A percentile compares a stretch with the other conserved stretches of the same genome.
These are phyloP conservation scores for Melaleuca quinquenervia DNA, from an alignment of 345 rosid genomes.

Conservation along the genomic window DNA sequence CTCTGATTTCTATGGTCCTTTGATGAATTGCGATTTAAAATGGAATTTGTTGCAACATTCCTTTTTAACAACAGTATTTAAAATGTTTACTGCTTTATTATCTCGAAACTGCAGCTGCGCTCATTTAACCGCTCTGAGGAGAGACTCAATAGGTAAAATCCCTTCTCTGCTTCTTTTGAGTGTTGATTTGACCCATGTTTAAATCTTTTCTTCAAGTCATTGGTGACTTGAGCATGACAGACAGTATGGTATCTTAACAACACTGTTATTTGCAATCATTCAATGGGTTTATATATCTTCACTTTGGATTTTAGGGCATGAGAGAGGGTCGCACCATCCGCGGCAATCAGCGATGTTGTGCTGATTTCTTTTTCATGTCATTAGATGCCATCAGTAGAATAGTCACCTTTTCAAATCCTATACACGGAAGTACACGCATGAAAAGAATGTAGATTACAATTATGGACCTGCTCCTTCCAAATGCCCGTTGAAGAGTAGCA, in stretches of 20 bases:
- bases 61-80: neutral
- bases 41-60: neutral
- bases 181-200: neutral
- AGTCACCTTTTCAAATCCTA: neutral
- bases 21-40: neutral
- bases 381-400: neutral
- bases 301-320: neutral
- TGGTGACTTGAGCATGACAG: neutral
- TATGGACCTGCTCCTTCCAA: neutral
- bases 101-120: slow-evolving; percentile 57
- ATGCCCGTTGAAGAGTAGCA: neutral
- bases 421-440: neutral
- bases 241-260: neutral
- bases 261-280: neutral
- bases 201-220: neutral
- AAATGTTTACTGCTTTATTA: neutral
- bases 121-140: slow-evolving; percentile 83
- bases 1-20: neutral
- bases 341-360: neutral
- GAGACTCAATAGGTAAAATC: slow-evolving; percentile 85
- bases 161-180: neutral
- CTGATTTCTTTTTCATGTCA: neutral
- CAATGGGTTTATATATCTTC: neutral
- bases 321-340: neutral
- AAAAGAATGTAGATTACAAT: neutral